A percentile compares a stretch with the other conserved stretches of the same genome.
Conservation (phyloP, 306 rosid genomes). For the Cucurbita argyrosperma region DNA sequence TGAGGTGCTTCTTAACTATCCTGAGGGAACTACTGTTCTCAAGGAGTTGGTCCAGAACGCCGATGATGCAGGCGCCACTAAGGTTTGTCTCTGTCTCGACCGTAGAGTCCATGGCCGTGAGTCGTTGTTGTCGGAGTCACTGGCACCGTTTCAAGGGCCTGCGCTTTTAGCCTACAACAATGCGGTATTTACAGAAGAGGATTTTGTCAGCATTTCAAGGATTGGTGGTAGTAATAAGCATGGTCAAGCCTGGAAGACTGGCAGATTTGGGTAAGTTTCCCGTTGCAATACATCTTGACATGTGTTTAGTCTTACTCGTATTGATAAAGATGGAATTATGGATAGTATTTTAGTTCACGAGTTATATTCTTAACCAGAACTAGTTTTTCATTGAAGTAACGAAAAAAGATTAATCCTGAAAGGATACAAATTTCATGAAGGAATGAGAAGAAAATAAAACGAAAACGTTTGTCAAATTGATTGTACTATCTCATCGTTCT, state of each 20-base stretch:
- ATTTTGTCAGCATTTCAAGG: conserved; percentile 76
- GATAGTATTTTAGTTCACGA: not conserved
- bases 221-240: conserved; percentile 93
- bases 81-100: conserved; percentile 71
- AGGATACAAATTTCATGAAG: no score
- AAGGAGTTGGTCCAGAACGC: conserved; percentile 96
- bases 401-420: no score
- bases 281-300: not conserved
- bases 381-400: no score
- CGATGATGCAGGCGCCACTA: conserved; percentile 95
- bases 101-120: conserved; percentile 43
- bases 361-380: not conserved
- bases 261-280: conserved; percentile 70
- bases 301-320: not conserved
- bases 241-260: conserved; percentile 68
- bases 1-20: conserved; percentile 85
- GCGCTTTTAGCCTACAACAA: conserved; percentile 77
- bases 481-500: not conserved
- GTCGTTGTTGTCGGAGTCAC: conserved; percentile 40
- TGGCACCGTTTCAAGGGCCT: conserved; percentile 89
- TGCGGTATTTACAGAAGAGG: conserved; percentile 79
- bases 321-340: not conserved
- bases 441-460: no score
- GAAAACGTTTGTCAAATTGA: not conserved
- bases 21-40: conserved; percentile 92